Evolutionary conservation across 192 early-diverging fungal species (phyloP).

Genomic region (Rhizophlyctis rosea): DNA sequence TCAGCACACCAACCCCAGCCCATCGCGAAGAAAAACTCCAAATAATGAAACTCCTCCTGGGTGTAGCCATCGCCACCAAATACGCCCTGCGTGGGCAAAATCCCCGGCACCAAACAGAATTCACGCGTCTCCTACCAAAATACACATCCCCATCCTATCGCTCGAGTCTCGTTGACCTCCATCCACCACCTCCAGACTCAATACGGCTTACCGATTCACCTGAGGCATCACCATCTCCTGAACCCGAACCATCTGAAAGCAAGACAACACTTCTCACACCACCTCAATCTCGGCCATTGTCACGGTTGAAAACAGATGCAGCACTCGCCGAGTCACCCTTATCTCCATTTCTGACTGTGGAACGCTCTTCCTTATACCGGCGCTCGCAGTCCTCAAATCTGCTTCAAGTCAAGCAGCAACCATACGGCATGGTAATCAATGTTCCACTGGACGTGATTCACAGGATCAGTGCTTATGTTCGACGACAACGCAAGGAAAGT

Average conservation of each 20-base stretch:
- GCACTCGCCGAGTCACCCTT: background rate
- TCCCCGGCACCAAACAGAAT: constrained; percentile 41
- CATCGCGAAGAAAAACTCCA: constrained; percentile 54
- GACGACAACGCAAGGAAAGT: constrained; percentile 21
- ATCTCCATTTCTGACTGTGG: background rate
- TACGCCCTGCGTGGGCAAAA: constrained; percentile 68
- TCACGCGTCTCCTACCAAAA: constrained; percentile 55
- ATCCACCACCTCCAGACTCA: no score
- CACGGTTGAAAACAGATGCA: background rate
- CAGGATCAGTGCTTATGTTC: constrained; percentile 29
- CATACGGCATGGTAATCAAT: constrained; percentile 29
- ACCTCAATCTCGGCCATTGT: constrained; percentile 8
- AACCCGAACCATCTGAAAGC: no score
- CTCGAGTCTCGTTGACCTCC: constrained; percentile 13
- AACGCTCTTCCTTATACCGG: background rate
- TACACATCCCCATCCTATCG: constrained; percentile 47
- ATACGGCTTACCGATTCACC: no score
- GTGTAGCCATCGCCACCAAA: constrained; percentile 74
- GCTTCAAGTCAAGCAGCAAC: background rate
- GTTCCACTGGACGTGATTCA: constrained; percentile 39
- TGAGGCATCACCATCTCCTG: no score
- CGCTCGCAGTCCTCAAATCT: background rate
- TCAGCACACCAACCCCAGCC: constrained; percentile 3
- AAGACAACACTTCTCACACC: constrained; percentile 11
- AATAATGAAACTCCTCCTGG: constrained; percentile 68